Evolutionary conservation across 495 filamentous ascomycete genomes (phyloP).

Genomic region (Hypoxylon intermedium): DNA sequence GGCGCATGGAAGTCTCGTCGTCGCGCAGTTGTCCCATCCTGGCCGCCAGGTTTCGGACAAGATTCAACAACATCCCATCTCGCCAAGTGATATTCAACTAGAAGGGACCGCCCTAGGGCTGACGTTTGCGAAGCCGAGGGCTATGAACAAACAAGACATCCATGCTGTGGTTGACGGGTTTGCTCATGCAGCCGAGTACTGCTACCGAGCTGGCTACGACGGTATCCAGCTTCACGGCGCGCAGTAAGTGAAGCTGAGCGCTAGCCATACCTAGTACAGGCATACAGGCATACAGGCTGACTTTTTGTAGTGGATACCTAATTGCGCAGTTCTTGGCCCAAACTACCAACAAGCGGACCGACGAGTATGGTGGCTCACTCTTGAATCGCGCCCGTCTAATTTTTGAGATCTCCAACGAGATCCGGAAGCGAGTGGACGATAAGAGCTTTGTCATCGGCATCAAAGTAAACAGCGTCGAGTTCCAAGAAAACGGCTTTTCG

Average conservation of each 20-base stretch:
- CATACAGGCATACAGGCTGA: neutral
- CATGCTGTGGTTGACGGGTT: constrained; percentile 57
- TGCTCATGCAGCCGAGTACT: constrained; percentile 62
- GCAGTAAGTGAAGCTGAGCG: constrained; percentile 39
- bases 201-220: constrained; percentile 65
- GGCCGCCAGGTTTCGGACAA: constrained; percentile 62
- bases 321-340: constrained; percentile 69
- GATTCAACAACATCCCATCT: constrained; percentile 63
- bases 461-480: constrained; percentile 74
- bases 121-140: constrained; percentile 34
- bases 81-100: constrained; percentile 65
- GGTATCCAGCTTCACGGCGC: constrained; percentile 65
- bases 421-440: constrained; percentile 51
- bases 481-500: constrained; percentile 63
- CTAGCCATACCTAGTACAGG: too few relatives aligned
- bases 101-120: constrained; percentile 36
- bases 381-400: constrained; percentile 64
- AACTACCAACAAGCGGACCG: constrained; percentile 65
- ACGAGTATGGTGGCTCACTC: constrained; percentile 67
- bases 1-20: constrained; percentile 60
- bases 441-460: constrained; percentile 64
- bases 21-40: constrained; percentile 67
- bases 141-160: constrained; percentile 61
- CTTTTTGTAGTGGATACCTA: constrained; percentile 60
- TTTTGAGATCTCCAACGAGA: constrained; percentile 61